Evolutionary conservation across 768 basidiomycete genomes (phyloP).

Genomic region (Pleurotus ostreatus): DNA sequence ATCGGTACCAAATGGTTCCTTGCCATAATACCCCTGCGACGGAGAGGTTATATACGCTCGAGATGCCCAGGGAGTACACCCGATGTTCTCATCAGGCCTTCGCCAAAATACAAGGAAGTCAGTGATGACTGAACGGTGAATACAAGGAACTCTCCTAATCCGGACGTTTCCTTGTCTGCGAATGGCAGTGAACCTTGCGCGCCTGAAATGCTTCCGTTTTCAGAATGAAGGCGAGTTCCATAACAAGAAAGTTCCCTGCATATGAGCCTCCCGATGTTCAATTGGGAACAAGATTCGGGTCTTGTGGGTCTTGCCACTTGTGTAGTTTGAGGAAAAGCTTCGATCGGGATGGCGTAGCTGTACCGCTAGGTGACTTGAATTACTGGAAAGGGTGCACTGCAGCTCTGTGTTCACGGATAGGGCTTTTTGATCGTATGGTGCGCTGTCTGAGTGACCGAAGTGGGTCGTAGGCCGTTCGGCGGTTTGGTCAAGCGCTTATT

Average conservation of each 20-base stretch:
- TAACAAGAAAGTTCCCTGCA: background rate
- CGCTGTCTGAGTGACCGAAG: too few species aligned
- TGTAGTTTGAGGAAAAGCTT: background rate
- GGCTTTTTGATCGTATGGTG: too few species aligned
- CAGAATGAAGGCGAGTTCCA: conserved; percentile 1
- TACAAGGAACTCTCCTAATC: conserved; percentile 29
- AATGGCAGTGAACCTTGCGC: background rate
- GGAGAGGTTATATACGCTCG: conserved; percentile 26
- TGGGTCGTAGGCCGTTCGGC: too few species aligned
- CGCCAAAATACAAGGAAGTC: conserved; percentile 1
- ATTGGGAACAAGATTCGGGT: conserved; percentile 3
- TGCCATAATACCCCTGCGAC: conserved; percentile 8
- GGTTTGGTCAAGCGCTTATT: too few species aligned
- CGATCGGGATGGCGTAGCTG: too few species aligned
- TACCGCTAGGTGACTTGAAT: too few species aligned
- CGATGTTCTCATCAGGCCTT: conserved; percentile 1
- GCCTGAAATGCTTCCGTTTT: conserved; percentile 2
- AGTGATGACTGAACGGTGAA: conserved; percentile 9
- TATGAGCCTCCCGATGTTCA: background rate
- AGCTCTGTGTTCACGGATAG: too few species aligned
- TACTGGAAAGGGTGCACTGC: too few species aligned
- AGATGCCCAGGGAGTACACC: conserved; percentile 2
- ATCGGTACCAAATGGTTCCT: conserved; percentile 10
- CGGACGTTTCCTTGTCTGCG: conserved; percentile 26
- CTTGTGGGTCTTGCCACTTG: background rate